phyloP scores from a whole-genome alignment of 371 early-diverging fungal species.

The Paraphysoderma sedebokerense region DNA sequence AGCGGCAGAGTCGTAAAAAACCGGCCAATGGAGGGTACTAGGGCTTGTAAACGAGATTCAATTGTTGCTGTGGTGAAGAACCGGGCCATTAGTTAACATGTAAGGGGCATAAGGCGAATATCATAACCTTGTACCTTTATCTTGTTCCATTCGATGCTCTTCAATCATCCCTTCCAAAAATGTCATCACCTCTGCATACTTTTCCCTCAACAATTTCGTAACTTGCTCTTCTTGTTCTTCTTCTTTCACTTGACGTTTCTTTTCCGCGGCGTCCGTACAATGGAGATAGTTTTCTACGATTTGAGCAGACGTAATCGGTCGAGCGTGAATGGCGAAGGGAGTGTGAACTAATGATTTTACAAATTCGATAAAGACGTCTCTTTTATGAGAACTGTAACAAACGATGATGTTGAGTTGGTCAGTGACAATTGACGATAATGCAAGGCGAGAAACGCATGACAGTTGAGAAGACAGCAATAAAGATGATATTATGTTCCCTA shows the following conservation, averaged over 20 bases:
- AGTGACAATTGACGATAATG: background rate
- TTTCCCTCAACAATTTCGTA: slow-evolving; percentile 19
- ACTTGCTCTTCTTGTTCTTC: no score
- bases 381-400: slow-evolving; percentile 37
- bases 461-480: no score
- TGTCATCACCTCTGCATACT: slow-evolving; percentile 44
- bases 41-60: slow-evolving; percentile 38
- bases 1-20: slow-evolving; percentile 66
- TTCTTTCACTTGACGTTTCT: no score
- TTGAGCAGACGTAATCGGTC: slow-evolving; percentile 13
- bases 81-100: background rate
- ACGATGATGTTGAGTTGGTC: background rate
- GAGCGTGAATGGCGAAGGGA: slow-evolving; percentile 54
- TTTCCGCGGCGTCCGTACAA: background rate
- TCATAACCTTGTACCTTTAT: slow-evolving; percentile 8
- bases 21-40: slow-evolving; percentile 51
- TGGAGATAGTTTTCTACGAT: background rate
- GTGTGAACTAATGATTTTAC: slow-evolving; percentile 61
- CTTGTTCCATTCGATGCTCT: slow-evolving; percentile 23
- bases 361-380: slow-evolving; percentile 63
- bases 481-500: no score
- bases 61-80: background rate
- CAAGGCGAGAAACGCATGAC: background rate
- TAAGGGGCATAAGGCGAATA: background rate
- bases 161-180: slow-evolving; percentile 48